Base-by-base conservation (phyloP, 1,284 basidiomycete species). In the Cryptococcus sp. region DNA sequence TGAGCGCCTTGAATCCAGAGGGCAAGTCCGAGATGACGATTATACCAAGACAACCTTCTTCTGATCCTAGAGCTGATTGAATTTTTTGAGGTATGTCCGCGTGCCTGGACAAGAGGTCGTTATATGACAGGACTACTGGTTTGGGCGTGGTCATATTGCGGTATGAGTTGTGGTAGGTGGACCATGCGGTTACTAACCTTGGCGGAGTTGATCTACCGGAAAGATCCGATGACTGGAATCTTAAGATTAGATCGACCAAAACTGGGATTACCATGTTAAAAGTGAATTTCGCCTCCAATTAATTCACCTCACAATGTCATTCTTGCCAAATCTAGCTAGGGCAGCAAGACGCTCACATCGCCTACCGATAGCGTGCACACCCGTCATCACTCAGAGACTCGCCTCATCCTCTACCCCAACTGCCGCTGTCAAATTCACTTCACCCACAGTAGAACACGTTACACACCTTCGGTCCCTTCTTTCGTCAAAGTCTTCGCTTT, bases 1-100 rank as follows among this genome's bases (percentile, higher is more conserved):
- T 79, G 49, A 86, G 81, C 0, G 61, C 52, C 4, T 73, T 66
- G 63, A 88, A 97, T 40, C 76, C 75, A 4, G 69, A 53, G 1
- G 91, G 92, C 25, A 96, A 77, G 74, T 91, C 90, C 66, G 61
- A 42, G 13, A 21, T 21, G 2, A 93, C 72, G 54, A 93, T 80
- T 52, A 92, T 85, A 4, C 90, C 90, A 41, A 93, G 76, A 49
- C 83, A 85, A 53, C 84, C 80, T 10, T 84, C 79, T 54, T 82
- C 78, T 3, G 86, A 87, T 21, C 90, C 91, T 63, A 93, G 91
- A 1, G 88, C 90, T 19, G 4, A 5, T 21, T 24, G 41, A 16
- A 43, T 43, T 22, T 21, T 24, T 5, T 14, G 41, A 13, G 13
- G 41, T 3, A 24, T 23, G 9, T 43, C 41, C 9, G 7, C 4